These are phyloP conservation scores for Paramecium pentaurelia DNA, from an alignment of 73 alveolate species.

Conservation along the genomic window DNA sequence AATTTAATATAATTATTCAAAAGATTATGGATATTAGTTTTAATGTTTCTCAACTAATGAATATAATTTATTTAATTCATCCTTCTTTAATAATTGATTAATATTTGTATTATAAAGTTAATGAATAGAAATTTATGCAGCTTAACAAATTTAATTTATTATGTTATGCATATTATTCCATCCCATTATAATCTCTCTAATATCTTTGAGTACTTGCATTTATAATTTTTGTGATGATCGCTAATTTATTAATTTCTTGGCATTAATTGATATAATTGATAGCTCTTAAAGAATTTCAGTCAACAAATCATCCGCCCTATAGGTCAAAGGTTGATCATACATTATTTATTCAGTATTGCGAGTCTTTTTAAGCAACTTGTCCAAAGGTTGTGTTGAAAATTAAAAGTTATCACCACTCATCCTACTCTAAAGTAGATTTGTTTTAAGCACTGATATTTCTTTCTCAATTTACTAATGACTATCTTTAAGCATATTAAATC, in stretches of 20 bases:
- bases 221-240: not conserved
- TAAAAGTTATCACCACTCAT: conserved; percentile 7
- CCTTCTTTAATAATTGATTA: not conserved
- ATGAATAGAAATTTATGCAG: not conserved
- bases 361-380: not conserved
- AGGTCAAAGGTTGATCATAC: conserved; percentile 27
- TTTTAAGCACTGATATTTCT: not conserved
- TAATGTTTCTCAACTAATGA: not conserved
- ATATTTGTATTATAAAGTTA: not conserved
- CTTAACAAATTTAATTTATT: not conserved
- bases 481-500: not conserved
- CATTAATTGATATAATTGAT: not conserved
- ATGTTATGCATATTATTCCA: not conserved
- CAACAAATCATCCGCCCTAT: conserved; percentile 9
- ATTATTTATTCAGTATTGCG: conserved; percentile 6
- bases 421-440: not conserved
- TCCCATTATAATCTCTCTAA: not conserved
- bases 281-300: conserved; percentile 3
- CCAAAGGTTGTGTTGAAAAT: not conserved
- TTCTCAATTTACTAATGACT: not conserved
- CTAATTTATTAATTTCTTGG: not conserved
- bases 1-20: not conserved
- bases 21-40: not conserved
- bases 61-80: not conserved
- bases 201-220: not conserved